These are phyloP conservation scores for Vitis hybrid DNA, from an alignment of 177 flowering plant genomes.

Conservation along the genomic window DNA sequence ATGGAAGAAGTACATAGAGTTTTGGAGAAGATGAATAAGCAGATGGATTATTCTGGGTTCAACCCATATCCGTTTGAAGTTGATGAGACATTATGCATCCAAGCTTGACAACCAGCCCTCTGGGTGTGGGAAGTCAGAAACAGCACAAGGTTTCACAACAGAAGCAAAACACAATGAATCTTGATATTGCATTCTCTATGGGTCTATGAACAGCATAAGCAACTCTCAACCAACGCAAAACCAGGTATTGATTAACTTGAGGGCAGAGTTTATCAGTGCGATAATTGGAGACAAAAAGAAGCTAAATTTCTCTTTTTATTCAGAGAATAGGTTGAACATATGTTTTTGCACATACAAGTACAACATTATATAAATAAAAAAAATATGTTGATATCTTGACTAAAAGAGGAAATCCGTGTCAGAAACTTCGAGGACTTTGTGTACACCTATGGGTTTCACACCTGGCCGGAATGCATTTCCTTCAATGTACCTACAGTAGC, in stretches of 20 bases:
- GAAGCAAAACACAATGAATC: no score
- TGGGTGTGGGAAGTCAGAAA: no score
- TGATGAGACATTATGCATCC: no score
- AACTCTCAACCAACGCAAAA: no score
- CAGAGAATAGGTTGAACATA: not conserved
- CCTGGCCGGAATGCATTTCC: conserved; percentile 79
- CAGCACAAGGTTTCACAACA: no score
- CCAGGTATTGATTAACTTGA: no score
- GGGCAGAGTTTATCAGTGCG: no score
- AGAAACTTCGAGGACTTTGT: conserved; percentile 79
- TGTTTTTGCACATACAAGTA: not conserved
- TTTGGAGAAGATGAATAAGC: conserved; percentile 33
- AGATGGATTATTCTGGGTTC: conserved; percentile 16
- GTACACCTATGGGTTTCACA: conserved; percentile 74
- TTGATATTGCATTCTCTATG: no score
- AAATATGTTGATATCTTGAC: conserved; percentile 13
- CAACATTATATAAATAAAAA: conserved; percentile 9
- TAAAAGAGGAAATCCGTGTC: conserved; percentile 73
- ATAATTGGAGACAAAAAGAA: no score
- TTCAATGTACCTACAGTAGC: conserved; percentile 86
- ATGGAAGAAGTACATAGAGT: conserved; percentile 33
- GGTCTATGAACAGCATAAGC: no score
- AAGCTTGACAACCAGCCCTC: no score
- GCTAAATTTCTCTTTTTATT: conserved; percentile 5
- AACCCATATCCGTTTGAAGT: not conserved